A percentile compares a stretch with the other conserved stretches of the same genome.
Conservation (phyloP, 805 yeast genomes). For the Pichia manshurica region DNA sequence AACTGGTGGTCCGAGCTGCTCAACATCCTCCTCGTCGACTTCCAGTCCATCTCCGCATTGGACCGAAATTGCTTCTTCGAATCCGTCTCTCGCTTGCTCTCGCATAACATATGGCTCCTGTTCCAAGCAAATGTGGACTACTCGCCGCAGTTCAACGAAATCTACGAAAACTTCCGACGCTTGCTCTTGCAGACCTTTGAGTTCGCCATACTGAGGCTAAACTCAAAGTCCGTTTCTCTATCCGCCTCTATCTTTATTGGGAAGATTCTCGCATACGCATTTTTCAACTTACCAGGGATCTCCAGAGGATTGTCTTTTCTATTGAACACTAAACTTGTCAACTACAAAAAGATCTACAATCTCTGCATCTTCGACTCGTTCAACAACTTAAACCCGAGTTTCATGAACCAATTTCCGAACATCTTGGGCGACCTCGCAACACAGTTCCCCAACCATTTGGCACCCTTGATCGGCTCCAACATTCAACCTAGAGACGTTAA, state of each 20-base stretch:
- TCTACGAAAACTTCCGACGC: conserved; percentile 25
- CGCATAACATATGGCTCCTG: conserved; percentile 42
- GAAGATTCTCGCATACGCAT: conserved; percentile 62
- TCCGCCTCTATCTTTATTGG: conserved; percentile 63
- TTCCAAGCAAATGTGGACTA: conserved; percentile 11
- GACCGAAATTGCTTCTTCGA: conserved; percentile 52
- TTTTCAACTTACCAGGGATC: conserved; percentile 47
- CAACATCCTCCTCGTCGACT: conserved; percentile 23
- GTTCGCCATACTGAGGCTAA: conserved; percentile 43
- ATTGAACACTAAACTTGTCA: conserved; percentile 46
- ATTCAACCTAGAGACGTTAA: conserved; percentile 21
- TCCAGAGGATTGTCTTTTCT: conserved; percentile 53
- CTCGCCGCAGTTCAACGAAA: conserved; percentile 19
- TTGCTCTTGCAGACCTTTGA: conserved; percentile 48
- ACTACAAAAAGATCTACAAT: conserved; percentile 31
- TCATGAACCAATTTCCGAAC: conserved; percentile 1
- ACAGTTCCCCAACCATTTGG: conserved; percentile 24
- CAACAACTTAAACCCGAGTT: conserved; percentile 3
- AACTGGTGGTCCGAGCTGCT: conserved; percentile 54
- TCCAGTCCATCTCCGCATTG: conserved; percentile 34
- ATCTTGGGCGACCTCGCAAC: conserved; percentile 12
- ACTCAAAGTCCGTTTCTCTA: conserved; percentile 46
- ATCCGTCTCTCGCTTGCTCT: conserved; percentile 45
- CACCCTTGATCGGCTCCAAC: conserved; percentile 20
- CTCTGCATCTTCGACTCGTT: conserved; percentile 17